Percentiles rank a stretch among this genome's conserved stretches.
Conservation (phyloP, 2,329 filamentous ascomycete genomes). For the Calonectria leucothoes region DNA sequence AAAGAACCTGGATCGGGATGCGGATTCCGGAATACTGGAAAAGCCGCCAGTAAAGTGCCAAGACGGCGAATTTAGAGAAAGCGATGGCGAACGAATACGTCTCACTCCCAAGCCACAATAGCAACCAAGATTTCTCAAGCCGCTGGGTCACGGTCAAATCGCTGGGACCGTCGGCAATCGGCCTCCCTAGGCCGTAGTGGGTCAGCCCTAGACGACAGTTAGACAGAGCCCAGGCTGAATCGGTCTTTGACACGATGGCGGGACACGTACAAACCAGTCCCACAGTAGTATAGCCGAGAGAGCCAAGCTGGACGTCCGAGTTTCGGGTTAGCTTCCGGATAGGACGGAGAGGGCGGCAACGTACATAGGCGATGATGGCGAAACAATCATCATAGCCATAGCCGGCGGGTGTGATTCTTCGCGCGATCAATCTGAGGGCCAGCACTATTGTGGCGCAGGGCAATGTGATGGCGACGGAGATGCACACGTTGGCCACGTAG, state of each 20-base stretch:
- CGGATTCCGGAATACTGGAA: slow-evolving; percentile 29
- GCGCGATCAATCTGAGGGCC: neutral
- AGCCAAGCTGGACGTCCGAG: neutral
- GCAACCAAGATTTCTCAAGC: neutral
- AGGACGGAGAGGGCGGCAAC: neutral
- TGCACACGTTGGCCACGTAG: neutral
- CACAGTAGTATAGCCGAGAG: neutral
- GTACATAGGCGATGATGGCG: neutral
- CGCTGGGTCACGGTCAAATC: neutral
- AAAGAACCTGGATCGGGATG: slow-evolving; percentile 42
- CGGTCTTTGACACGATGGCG: no score
- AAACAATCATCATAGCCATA: neutral
- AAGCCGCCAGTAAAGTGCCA: neutral
- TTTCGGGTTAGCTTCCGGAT: neutral
- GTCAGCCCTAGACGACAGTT: neutral
- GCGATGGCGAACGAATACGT: neutral
- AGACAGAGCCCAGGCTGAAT: neutral
- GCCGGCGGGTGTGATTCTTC: neutral
- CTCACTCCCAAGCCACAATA: neutral
- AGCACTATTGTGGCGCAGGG: neutral
- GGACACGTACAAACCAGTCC: neutral
- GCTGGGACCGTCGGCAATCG: neutral
- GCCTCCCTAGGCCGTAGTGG: neutral
- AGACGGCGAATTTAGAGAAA: slow-evolving; percentile 2
- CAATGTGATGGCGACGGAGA: neutral